Base-by-base conservation (phyloP, 73 alveolate genomes). In the Tetrahymena thermophila region DNA sequence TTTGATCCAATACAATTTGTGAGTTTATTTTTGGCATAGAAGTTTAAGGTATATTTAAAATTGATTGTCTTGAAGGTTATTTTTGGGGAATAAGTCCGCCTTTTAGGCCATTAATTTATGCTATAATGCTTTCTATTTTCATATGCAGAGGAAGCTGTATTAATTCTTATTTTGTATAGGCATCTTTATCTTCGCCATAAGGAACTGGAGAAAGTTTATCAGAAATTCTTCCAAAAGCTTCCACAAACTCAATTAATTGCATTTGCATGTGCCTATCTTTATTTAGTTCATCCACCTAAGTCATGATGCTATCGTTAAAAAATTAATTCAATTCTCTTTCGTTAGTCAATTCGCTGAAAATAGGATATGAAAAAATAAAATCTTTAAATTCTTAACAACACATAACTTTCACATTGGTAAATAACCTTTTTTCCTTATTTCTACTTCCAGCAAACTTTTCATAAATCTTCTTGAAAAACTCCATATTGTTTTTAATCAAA, bases 261-360 rank as follows among this genome's bases (percentile, higher is more conserved):
- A 98, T 98, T 71, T 97, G 94, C 93, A 97, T 96, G 84, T 98
- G 98, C 44, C 99, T 96, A 40, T 98, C 99, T 37, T 31, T 58
- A 21, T 98, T 98, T 25, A 98, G 71, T 85, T 98, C 99, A 93
- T 97, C 96, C 10, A 97, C 96, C 94, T 98, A 96, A 35, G 99
- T 98, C 99, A 97, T 97, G 97, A 97, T 98, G 21, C 99, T 94
- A 40, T 97, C 94, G 84, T 98, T 98, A 93, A 96, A 98, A 31
- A 97, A 94, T 35, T 97, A 85, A 15, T 97, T 97, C 23, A 96
- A 96, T 95, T 98, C 98, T 96, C 98, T 95, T 34, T 96, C 96
- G 17, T 98, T 97, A 85, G 97, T 96, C 16, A 94, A 55, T 28
- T 98, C 99, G 94, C 95, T 96, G 11, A 98, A 96, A 19, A 97